Conservation (phyloP, 805 yeast species). For the Candida golubevii region DNA sequence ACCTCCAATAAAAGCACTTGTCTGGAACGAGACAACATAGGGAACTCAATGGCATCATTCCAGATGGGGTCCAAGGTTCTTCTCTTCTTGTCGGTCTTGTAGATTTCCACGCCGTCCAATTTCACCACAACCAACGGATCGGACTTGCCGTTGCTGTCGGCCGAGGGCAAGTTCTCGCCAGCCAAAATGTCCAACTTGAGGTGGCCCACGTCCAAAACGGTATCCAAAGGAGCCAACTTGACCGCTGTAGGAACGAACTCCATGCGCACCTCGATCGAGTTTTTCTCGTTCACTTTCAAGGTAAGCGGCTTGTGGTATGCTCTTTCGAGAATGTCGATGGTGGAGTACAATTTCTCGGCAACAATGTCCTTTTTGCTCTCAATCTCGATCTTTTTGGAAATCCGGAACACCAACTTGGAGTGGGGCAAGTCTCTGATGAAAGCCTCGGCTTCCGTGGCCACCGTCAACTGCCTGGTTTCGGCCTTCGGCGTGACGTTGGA, state of each 20-base stretch:
- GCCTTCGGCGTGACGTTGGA: conserved; percentile 49
- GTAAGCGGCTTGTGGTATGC: conserved; percentile 44
- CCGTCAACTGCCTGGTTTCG: conserved; percentile 39
- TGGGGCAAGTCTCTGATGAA: conserved; percentile 69
- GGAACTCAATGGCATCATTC: conserved; percentile 62
- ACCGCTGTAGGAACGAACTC: conserved; percentile 59
- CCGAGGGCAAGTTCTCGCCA: conserved; percentile 52
- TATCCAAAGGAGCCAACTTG: conserved; percentile 53
- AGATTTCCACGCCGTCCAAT: conserved; percentile 50
- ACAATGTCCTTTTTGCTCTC: conserved; percentile 46
- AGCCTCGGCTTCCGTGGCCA: conserved; percentile 49
- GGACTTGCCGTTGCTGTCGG: conserved; percentile 71
- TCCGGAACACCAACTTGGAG: conserved; percentile 53
- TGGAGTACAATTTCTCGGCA: conserved; percentile 46
- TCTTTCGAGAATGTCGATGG: conserved; percentile 50
- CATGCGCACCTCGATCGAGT: conserved; percentile 44
- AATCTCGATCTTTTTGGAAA: conserved; percentile 50
- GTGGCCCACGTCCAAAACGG: conserved; percentile 64
- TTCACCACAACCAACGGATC: conserved; percentile 62
- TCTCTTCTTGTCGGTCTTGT: conserved; percentile 58
- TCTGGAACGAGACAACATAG: conserved; percentile 61
- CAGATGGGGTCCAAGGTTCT: conserved; percentile 70
- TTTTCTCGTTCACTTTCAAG: conserved; percentile 39
- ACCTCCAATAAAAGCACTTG: conserved; percentile 46
- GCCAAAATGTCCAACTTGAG: conserved; percentile 53